Evolutionary conservation across 2,329 filamentous ascomycete genomes (phyloP).

Genomic region (Pseudocercospora pini-densiflorae): DNA sequence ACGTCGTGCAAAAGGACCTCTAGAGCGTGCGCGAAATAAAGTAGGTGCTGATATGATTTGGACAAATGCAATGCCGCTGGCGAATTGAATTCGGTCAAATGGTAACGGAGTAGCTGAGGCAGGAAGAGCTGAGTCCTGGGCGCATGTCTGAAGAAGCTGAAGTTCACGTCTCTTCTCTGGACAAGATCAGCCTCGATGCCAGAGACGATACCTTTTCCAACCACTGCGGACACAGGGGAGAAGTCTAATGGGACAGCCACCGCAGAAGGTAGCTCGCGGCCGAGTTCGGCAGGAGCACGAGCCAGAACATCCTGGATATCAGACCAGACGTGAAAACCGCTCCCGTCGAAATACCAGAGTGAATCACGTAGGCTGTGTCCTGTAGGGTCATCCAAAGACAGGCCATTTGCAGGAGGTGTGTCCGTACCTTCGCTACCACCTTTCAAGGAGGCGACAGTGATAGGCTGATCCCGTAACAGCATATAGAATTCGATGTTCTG

Average conservation of each 20-base stretch:
- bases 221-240: conserved; percentile 84
- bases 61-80: conserved; percentile 80
- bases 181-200: conserved; percentile 91
- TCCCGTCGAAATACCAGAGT: conserved; percentile 92
- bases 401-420: conserved; percentile 24
- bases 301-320: conserved; percentile 83
- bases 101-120: conserved; percentile 81
- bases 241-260: conserved; percentile 89
- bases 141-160: conserved; percentile 85
- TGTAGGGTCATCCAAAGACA: conserved; percentile 30
- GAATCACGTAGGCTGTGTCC: conserved; percentile 74
- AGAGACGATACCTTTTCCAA: conserved; percentile 88
- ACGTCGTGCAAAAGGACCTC: conserved; percentile 93
- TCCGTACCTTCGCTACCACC: conserved; percentile 22
- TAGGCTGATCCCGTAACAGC: conserved; percentile 80
- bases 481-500: conserved; percentile 96
- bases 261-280: conserved; percentile 72
- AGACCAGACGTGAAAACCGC: conserved; percentile 83
- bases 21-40: conserved; percentile 91
- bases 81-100: conserved; percentile 76
- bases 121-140: conserved; percentile 94
- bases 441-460: conserved; percentile 29
- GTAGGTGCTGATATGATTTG: conserved; percentile 81
- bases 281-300: conserved; percentile 67
- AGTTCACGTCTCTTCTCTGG: conserved; percentile 89